Base-by-base conservation (phyloP, 768 basidiomycete genomes). In the Daedaleopsis nitida region DNA sequence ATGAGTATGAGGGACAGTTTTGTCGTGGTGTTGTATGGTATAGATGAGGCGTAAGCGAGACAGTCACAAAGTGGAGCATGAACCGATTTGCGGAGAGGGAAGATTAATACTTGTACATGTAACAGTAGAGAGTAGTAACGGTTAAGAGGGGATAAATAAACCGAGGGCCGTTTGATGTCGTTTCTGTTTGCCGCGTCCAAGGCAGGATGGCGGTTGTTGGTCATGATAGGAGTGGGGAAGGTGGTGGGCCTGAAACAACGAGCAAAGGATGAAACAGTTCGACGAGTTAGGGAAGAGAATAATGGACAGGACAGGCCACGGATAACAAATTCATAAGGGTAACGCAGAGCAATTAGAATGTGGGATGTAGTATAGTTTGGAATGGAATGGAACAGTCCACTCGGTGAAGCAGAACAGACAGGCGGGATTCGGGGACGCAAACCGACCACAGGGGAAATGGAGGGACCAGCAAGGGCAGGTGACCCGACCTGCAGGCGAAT, bases 301-400 rank as follows among this genome's bases (percentile, higher is more conserved):
- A 51, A 5, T 27, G 39, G n/a, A 44, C 39, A 27, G 45, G 37
- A 42, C 17, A 38, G 52, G 44, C 17, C 45, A n/a, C 45, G 45
- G 39, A 17, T 27, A 12, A 49, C 47, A 63, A 44, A 44, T 19
- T 23, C 17, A 55, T 32, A 53, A 48, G 37, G 50, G 50, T 57
- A 56, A 14, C 43, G 59, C 58, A 56, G 51, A 52, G 27, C 54
- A 12, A 59, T 57, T 64, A 64, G 39, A 24, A 23, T 43, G 23
- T 16, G 24, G 37, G 52, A 42, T 24, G 38, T 59, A 56, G 44
- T 5, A 35, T 59, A 64, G 58, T 32, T n/a, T 63, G 43, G 14
- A 32, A 24, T 63, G 43, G 14, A 32, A 23, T 47, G 24, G 37
- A 59, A 59, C 44, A 54, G 58, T 59, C 57, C 58, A 55, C 56